Evolutionary conservation across 1,139 yeast species (phyloP).

Genomic region (Pichia sp.): DNA sequence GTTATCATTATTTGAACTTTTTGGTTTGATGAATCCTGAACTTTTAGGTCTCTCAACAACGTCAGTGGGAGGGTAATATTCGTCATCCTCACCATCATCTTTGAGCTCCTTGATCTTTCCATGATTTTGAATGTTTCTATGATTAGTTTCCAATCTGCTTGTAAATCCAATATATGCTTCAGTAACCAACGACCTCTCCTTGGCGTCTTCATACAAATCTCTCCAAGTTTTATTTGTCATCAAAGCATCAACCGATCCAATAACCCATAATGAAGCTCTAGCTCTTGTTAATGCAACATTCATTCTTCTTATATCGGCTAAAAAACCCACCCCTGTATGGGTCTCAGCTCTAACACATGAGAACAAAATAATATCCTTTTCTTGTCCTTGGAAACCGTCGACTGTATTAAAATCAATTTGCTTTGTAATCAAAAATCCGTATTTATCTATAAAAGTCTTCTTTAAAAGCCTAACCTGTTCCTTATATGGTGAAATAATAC

Average conservation of each 20-base stretch:
- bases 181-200: slow-evolving; percentile 33
- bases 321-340: slow-evolving; percentile 66
- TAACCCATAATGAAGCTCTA: slow-evolving; percentile 81
- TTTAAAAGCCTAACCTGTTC: slow-evolving; percentile 68
- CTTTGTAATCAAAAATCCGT: slow-evolving; percentile 56
- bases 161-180: slow-evolving; percentile 25
- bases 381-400: slow-evolving; percentile 98
- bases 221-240: slow-evolving; percentile 62
- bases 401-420: slow-evolving; percentile 88
- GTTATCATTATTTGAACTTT: background rate
- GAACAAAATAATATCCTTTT: slow-evolving; percentile 85
- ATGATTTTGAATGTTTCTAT: background rate
- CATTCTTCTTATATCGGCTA: slow-evolving; percentile 88
- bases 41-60: background rate
- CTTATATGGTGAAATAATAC: slow-evolving; percentile 91
- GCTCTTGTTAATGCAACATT: slow-evolving; percentile 96
- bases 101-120: background rate
- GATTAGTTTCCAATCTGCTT: background rate
- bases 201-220: slow-evolving; percentile 58
- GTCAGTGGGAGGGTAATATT: no score
- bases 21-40: background rate
- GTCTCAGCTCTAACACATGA: slow-evolving; percentile 83
- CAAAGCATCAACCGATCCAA: slow-evolving; percentile 71
- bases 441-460: slow-evolving; percentile 47
- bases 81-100: background rate